Base-by-base conservation (phyloP, 2,329 filamentous ascomycete species). In the Neonectria neomacrospora region DNA sequence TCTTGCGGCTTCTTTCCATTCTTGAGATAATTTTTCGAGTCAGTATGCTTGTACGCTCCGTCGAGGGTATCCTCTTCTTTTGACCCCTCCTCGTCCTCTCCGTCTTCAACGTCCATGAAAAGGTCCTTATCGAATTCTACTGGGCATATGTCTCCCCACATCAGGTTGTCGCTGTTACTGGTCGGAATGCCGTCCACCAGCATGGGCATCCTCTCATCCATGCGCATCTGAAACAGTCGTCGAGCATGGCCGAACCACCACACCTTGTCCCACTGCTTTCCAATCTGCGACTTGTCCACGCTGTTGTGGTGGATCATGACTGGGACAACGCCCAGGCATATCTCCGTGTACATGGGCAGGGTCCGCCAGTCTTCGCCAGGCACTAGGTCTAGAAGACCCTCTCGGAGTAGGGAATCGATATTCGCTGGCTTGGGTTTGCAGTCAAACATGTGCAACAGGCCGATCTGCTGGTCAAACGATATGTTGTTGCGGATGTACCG, bases 261-360 rank as follows among this genome's bases (percentile, higher is more conserved):
- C 23, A 67, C 66, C 56, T 67, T 50, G 14, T 62, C 22, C 73
- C 74, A 75, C 54, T 74, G 69, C 16, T 16, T 45, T 34, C 71
- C 65, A n/a, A 70, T 59, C 39, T 64, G 54, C 5, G 20, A 26
- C 59, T 73, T 71, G 48, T 71, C 60, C 23, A 66, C 47, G 32
- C 66, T 68, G 64, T 73, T 74, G 63, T 76, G 74, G 22, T 75
- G 73, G 3, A 75, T 69, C 59, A 75, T 72, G 56, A 71, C 71
- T 18, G 74, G 74, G 10, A 74, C 70, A 6, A 68, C 63, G 32
- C 70, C 73, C 12, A 71, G 58, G 55, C 73, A 76, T 2, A 75
- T 63, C 41, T 76, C 73, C 20, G 68, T 72, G 63, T 73, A 75
- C 9, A 76, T 63, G 16, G 71, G 67, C 42, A 75, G 54, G 50